A percentile compares a stretch with the other conserved stretches of the same genome.
These are phyloP conservation scores for Myriangium duriaei DNA, from an alignment of 2,329 filamentous ascomycete genomes.

Conservation along the genomic window DNA sequence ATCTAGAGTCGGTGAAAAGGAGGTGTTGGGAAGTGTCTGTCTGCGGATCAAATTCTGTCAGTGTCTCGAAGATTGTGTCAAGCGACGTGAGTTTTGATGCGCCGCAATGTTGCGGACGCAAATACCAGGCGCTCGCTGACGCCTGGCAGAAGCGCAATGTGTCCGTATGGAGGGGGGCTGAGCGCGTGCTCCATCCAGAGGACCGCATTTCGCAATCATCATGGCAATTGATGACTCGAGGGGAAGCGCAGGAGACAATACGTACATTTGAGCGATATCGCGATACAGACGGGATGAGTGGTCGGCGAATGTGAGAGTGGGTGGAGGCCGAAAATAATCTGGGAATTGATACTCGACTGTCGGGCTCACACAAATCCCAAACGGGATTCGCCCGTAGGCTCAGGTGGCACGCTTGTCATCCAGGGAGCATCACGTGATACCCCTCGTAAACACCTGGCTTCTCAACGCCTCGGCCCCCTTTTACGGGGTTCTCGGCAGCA, in stretches of 20 bases:
- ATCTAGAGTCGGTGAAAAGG: too few species aligned
- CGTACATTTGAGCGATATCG: not conserved
- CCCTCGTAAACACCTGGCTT: not conserved
- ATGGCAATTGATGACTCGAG: not conserved
- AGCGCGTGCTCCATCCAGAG: conserved; percentile 4
- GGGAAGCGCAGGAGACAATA: not conserved
- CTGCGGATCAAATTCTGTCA: not conserved
- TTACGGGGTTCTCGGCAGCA: not conserved
- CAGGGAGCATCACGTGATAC: not conserved
- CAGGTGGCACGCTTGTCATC: not conserved
- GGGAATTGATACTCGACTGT: not conserved
- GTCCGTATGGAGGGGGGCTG: conserved; percentile 4
- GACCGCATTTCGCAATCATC: not conserved
- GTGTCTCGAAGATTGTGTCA: not conserved
- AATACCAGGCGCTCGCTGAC: too few species aligned
- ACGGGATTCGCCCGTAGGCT: not conserved
- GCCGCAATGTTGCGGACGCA: not conserved
- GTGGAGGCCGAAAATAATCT: not conserved
- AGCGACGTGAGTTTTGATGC: not conserved
- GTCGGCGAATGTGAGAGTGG: not conserved
- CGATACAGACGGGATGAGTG: not conserved
- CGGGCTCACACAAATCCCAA: not conserved
- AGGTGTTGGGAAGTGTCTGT: not conserved
- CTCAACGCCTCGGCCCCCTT: not conserved
- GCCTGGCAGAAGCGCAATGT: conserved; percentile 9